Evolutionary conservation across 306 rosid genomes (phyloP).

Genomic region (Medicago lupulina): DNA sequence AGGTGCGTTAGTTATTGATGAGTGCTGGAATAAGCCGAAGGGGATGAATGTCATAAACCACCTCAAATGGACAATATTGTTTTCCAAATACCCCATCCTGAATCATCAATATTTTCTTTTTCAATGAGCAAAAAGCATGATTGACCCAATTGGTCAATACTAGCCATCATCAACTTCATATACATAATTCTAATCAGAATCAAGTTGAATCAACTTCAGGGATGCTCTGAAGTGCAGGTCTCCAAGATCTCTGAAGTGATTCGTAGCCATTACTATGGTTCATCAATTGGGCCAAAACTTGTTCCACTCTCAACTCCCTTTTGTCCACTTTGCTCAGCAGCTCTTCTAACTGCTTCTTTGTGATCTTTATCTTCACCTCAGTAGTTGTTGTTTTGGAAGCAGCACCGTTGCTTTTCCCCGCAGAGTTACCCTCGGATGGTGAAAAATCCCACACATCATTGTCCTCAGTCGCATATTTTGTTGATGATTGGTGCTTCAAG

Average conservation of each 20-base stretch:
- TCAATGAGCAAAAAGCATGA: constrained; percentile 32
- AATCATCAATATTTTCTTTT: too few relatives aligned
- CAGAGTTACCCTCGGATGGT: neutral
- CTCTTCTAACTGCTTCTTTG: constrained; percentile 77
- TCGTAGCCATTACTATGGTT: constrained; percentile 43
- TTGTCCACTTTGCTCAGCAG: constrained; percentile 58
- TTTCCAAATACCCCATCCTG: too few relatives aligned
- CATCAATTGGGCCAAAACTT: constrained; percentile 67
- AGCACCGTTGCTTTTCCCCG: neutral
- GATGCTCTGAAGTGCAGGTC: constrained; percentile 82
- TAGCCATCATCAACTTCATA: neutral
- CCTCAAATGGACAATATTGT: too few relatives aligned
- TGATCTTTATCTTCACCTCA: constrained; percentile 84
- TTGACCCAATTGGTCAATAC: constrained; percentile 48
- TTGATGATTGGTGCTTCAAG: constrained; percentile 46
- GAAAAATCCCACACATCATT: constrained; percentile 57
- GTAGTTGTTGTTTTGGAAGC: neutral
- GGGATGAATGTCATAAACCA: too few relatives aligned
- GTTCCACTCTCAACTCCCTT: constrained; percentile 63
- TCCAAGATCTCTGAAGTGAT: constrained; percentile 68
- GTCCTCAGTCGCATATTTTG: constrained; percentile 41
- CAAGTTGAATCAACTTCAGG: constrained; percentile 54
- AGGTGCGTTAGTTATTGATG: too few relatives aligned
- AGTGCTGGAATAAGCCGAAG: too few relatives aligned
- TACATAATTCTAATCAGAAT: neutral